Percentiles rank a stretch among this genome's conserved stretches.
Conservation (phyloP, 441 rosid genomes). For the Viola pubescens region DNA sequence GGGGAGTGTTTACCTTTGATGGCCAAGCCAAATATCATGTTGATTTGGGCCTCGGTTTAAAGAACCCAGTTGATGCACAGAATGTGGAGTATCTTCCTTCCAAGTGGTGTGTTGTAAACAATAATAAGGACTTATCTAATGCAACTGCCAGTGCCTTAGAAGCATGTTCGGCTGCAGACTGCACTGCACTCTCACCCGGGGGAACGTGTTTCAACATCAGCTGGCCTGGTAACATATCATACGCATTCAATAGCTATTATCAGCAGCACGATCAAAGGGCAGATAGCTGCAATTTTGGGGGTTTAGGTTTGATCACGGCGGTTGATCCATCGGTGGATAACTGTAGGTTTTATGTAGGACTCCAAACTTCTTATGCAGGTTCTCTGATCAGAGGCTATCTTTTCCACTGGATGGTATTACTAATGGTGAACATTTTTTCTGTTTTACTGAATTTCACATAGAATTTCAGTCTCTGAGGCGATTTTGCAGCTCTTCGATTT, state of each 20-base stretch:
- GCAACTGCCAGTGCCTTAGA: constrained; percentile 48
- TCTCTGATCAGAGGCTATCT: constrained; percentile 7
- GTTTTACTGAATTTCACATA: constrained; percentile 6
- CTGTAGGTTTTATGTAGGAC: constrained; percentile 55
- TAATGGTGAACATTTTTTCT: constrained; percentile 10
- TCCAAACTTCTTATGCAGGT: constrained; percentile 42
- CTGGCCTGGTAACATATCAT: constrained; percentile 76
- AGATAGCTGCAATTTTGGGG: constrained; percentile 69
- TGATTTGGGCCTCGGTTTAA: constrained; percentile 44
- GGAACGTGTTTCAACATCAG: constrained; percentile 65
- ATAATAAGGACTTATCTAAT: constrained; percentile 62
- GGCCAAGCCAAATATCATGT: constrained; percentile 78
- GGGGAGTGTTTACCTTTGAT: constrained; percentile 87
- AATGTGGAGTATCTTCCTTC: constrained; percentile 61
- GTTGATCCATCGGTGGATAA: constrained; percentile 60
- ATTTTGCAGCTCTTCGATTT: constrained; percentile 1
- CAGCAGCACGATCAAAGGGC: constrained; percentile 72
- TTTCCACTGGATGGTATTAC: constrained; percentile 18
- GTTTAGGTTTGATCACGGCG: constrained; percentile 72
- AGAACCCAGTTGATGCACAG: constrained; percentile 53
- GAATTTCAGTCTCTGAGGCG: constrained; percentile 6
- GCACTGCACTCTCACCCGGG: constrained; percentile 57
- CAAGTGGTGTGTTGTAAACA: constrained; percentile 80
- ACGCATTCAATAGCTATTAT: constrained; percentile 73
- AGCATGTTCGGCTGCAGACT: constrained; percentile 61